Base-by-base conservation (phyloP, 768 basidiomycete species). In the Sporobolomyces roseus region DNA sequence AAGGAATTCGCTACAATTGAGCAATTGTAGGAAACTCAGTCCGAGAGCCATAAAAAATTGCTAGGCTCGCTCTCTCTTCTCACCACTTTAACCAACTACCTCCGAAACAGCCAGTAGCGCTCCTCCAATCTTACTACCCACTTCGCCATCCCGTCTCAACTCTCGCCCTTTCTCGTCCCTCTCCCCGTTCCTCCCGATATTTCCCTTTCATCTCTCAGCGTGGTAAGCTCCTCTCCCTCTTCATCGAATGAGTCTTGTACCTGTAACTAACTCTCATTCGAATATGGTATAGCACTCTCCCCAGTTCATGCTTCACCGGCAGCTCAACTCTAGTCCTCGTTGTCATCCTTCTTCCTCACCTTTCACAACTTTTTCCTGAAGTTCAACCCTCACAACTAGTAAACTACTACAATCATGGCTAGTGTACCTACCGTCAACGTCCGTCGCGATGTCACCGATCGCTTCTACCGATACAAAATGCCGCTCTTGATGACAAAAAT, bases 401-500 rank as follows among this genome's bases (percentile, higher is more conserved):
- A 41, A 33, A 0, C 27, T 9, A 33, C n/a, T 81, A 83, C 85
- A 88, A 91, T 77, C 78, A 93, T 92, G 90, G 89, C 91, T 68
- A 30, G 45, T 23, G 58, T 48, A 19, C 58, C 46, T 80, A 83
- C 87, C 78, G 91, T 93, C 64, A 93, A 93, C 83, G 89, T 93
- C 78, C 89, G 91, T 81, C 89, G 91, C 76, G 91, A 93, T 82
- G 90, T 93, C 82, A 90, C 92, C 81, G 91, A 94, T 83, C 91
- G 91, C 80, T 93, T 93, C 79, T 93, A 93, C 79, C 91, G 91
- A 74, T 93, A 93, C 84, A 89, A 87, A 73, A 99, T 99, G 96
- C 96, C 96, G 63, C 78, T 93, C 66, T 85, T 99, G 70, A 84
- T 85, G 72, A 94, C 89, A 71, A 98, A 98, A 83, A 93, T 98